These are phyloP conservation scores for Emericellopsis atlantica DNA, from an alignment of 2,329 filamentous ascomycete species.

Conservation along the genomic window DNA sequence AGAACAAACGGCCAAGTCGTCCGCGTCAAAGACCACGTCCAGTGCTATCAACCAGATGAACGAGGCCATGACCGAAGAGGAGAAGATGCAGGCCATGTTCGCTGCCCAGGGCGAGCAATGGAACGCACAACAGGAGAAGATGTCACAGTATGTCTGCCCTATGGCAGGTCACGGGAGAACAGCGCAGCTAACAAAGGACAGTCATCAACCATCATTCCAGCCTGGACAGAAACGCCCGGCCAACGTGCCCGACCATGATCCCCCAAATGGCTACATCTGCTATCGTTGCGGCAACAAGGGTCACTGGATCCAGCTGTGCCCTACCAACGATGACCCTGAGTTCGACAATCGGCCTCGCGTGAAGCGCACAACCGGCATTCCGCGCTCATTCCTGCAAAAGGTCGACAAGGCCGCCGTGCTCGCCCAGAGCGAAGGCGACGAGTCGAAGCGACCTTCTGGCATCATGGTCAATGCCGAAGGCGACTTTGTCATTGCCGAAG, in stretches of 20 bases:
- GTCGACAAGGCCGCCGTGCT: constrained; percentile 80
- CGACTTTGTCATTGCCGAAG: constrained; percentile 92
- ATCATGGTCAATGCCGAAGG: constrained; percentile 98
- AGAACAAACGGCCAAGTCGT: constrained; percentile 47
- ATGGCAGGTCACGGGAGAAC: constrained; percentile 3
- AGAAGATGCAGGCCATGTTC: constrained; percentile 88
- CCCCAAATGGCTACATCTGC: constrained; percentile 88
- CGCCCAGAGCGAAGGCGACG: constrained; percentile 60
- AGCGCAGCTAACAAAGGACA: constrained; percentile 22
- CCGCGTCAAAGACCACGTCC: constrained; percentile 39
- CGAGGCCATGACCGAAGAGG: constrained; percentile 79
- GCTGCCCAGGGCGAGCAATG: constrained; percentile 82
- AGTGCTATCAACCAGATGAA: constrained; percentile 55
- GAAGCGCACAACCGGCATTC: constrained; percentile 94
- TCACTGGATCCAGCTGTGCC: constrained; percentile 98
- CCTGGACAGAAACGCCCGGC: constrained; percentile 51
- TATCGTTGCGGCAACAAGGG: constrained; percentile 94
- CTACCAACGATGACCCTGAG: constrained; percentile 95
- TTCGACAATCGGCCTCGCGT: constrained; percentile 89
- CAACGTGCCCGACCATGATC: constrained; percentile 83
- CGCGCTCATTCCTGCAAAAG: constrained; percentile 86
- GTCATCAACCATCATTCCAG: constrained; percentile 50
- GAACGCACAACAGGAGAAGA: constrained; percentile 84
- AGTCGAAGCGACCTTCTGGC: constrained; percentile 75
- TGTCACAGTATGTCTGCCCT: constrained; percentile 55